Base-by-base conservation (phyloP, 148 eudicot species). In the Diospyros lotus region DNA sequence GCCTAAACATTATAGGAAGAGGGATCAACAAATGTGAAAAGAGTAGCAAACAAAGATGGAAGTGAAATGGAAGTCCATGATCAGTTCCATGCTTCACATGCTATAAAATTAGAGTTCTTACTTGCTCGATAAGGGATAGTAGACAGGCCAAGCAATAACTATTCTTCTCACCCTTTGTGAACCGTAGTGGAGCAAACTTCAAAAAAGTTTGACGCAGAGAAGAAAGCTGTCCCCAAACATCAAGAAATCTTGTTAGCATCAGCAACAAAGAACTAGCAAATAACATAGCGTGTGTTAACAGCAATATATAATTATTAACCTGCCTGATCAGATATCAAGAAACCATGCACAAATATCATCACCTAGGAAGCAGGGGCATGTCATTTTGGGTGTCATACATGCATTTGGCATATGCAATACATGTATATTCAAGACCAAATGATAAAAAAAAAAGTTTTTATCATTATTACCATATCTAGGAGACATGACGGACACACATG, bases 91-190 rank as follows among this genome's bases (percentile, higher is more conserved):
- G 38, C 6, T 18, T 5, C n/a, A 64, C 9, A 43, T 15, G 71
- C 44, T 74, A 73, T 15, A 7, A 55, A 39, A 56, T n/a, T 9
- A 58, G 43, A 15, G 56, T 28, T 17, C 74, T 73, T 80, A 91
- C 99, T 96, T 96, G 99, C 84, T 91, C 99, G 70, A 96, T 91
- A 67, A 96, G 92, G 12, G 99, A 87, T 72, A 91, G 79, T 15
- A 96, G 88, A 84, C 98, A 93, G 66, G 92, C 90, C 83, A 96
- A 80, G 86, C 97, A 96, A 83, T 96, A 96, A 79, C 82, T 88
- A 75, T 82, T 77, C 81, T 80, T 93, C 74, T 84, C 87, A 68
- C 80, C 90, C 84, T 86, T 93, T n/a, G 81, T 56, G 73, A 83
- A 73, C 63, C 84, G 82, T 59, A 87, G 13, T 40, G 81, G 84